Evolutionary conservation across 495 filamentous ascomycete species (phyloP).

Genomic region (Tuber umbilicatum): DNA sequence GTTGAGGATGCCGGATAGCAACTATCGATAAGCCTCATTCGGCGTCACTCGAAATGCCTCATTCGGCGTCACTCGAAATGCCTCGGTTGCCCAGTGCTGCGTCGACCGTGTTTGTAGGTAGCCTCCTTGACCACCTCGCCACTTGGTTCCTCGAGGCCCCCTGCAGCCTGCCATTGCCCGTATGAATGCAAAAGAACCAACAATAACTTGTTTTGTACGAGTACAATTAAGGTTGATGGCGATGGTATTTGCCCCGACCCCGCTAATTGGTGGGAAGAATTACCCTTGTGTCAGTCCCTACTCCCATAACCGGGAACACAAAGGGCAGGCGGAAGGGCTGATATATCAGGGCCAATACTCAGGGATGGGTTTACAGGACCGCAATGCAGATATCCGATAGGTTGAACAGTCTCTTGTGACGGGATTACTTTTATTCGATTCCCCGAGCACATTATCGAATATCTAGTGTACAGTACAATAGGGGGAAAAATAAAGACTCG

Average conservation of each 20-base stretch:
- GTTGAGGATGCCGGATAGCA: background rate
- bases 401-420: background rate
- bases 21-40: conserved; percentile 2
- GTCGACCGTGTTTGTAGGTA: background rate
- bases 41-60: background rate
- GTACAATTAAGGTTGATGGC: no score
- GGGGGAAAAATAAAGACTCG: background rate
- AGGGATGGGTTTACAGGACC: no score
- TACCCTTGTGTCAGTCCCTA: no score
- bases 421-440: background rate
- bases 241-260: no score
- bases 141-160: no score
- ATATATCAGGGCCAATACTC: no score
- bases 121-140: background rate
- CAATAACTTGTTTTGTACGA: no score
- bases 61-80: background rate
- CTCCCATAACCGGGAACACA: no score
- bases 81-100: background rate
- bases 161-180: no score
- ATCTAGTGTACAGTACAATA: background rate
- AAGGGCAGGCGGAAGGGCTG: no score
- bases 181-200: no score
- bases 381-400: background rate
- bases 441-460: background rate
- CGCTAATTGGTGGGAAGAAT: no score